Evolutionary conservation across 352 stramenopile genomes (phyloP).

Genomic region (Pythium oligandrum): DNA sequence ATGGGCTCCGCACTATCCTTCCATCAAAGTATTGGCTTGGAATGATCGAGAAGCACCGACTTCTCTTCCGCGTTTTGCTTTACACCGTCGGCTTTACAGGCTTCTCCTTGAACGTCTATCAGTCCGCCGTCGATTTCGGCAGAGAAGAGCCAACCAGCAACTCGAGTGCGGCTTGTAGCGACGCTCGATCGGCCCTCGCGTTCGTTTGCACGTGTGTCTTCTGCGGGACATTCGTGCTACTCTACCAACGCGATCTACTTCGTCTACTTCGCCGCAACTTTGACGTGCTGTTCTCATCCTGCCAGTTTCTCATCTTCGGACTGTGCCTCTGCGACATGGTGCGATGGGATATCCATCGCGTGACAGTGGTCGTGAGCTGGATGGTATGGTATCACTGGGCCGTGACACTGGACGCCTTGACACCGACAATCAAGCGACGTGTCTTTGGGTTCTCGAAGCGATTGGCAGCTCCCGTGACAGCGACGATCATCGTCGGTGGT

Average conservation of each 20-base stretch:
- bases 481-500: conserved; percentile 1
- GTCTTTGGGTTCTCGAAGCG: conserved; percentile 8
- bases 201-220: neutral
- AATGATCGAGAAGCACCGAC: too few relatives aligned
- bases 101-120: neutral
- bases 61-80: too few relatives aligned
- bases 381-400: conserved; percentile 6
- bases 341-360: conserved; percentile 1
- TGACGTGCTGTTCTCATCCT: conserved; percentile 6
- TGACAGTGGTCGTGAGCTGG: neutral
- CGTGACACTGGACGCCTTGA: conserved; percentile 5
- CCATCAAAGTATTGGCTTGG: neutral
- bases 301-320: conserved; percentile 1
- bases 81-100: too few relatives aligned
- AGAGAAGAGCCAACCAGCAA: neutral
- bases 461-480: conserved; percentile 1
- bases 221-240: conserved; percentile 5
- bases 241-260: conserved; percentile 11
- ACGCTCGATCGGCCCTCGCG: too few relatives aligned
- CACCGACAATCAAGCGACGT: neutral
- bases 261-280: conserved; percentile 8
- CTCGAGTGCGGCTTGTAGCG: too few relatives aligned
- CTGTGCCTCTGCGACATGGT: conserved; percentile 6
- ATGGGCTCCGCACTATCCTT: neutral
- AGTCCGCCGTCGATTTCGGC: neutral